These are phyloP conservation scores for Aspergillus sp. DNA, from an alignment of 2,329 filamentous ascomycete species.

Conservation along the genomic window DNA sequence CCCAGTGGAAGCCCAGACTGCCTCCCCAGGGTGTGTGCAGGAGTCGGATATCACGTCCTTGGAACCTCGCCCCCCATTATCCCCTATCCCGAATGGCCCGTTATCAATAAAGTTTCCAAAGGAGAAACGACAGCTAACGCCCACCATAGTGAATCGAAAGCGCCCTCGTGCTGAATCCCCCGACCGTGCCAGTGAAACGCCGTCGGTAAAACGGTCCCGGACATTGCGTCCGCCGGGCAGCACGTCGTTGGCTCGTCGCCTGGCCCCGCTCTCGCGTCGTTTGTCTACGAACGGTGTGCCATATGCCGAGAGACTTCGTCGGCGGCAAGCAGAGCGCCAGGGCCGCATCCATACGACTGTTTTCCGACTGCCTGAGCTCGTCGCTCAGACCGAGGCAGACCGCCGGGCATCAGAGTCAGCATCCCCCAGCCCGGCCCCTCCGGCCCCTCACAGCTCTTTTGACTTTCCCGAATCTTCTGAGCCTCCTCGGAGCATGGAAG, in stretches of 20 bases:
- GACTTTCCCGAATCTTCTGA: slow-evolving; percentile 2
- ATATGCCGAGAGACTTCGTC: slow-evolving; percentile 24
- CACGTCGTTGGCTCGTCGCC: slow-evolving; percentile 14
- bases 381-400: slow-evolving; percentile 26
- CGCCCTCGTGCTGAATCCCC: slow-evolving; percentile 8
- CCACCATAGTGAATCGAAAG: slow-evolving; percentile 14
- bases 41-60: not conserved
- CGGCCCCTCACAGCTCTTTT: slow-evolving; percentile 6
- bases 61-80: not conserved
- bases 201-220: slow-evolving; percentile 15
- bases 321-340: slow-evolving; percentile 22
- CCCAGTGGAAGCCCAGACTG: not conserved
- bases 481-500: not conserved
- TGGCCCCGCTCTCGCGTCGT: slow-evolving; percentile 12
- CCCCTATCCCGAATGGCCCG: not conserved
- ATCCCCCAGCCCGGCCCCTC: slow-evolving; percentile 4
- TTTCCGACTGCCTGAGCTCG: slow-evolving; percentile 25
- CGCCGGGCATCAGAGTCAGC: slow-evolving; percentile 10
- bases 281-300: slow-evolving; percentile 14
- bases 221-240: slow-evolving; percentile 17
- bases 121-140: slow-evolving; percentile 9
- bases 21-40: not conserved
- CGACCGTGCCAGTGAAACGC: slow-evolving; percentile 11
- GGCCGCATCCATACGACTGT: slow-evolving; percentile 29
- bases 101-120: not conserved